phyloP scores from a whole-genome alignment of 257 asterid genomes.

The Apocynum venetum region DNA sequence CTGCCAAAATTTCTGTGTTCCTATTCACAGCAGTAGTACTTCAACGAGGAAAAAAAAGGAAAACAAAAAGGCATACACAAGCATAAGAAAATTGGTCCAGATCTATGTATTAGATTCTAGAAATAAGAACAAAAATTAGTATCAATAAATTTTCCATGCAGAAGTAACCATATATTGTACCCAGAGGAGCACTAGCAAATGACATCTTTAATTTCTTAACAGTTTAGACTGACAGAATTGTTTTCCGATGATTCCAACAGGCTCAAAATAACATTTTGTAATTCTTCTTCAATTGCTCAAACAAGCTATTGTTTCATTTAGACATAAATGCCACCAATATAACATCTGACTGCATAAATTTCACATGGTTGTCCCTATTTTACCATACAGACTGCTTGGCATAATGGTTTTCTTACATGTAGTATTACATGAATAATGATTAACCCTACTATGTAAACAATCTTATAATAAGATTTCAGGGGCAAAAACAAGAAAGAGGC shows the following conservation, averaged over 20 bases:
- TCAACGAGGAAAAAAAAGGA: too few species aligned
- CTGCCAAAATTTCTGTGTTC: background rate
- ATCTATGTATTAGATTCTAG: background rate
- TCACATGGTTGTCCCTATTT: background rate
- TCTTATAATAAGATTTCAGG: background rate
- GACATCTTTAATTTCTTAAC: background rate
- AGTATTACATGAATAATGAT: background rate
- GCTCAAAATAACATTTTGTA: background rate
- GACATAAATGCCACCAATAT: background rate
- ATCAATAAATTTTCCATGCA: background rate
- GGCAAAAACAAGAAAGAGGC: background rate
- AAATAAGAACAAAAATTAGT: background rate
- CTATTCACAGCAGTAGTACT: background rate
- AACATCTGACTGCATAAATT: background rate
- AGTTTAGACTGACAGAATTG: background rate
- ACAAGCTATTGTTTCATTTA: background rate
- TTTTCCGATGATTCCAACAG: background rate
- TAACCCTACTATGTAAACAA: background rate
- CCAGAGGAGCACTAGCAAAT: background rate
- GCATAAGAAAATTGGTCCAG: background rate
- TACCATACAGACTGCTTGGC: background rate
- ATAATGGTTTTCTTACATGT: background rate
- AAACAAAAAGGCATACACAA: background rate
- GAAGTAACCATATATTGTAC: background rate
- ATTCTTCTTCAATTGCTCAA: background rate